Evolutionary conservation across 345 rosid species (phyloP).

Genomic region (Schrenkiella parvula): DNA sequence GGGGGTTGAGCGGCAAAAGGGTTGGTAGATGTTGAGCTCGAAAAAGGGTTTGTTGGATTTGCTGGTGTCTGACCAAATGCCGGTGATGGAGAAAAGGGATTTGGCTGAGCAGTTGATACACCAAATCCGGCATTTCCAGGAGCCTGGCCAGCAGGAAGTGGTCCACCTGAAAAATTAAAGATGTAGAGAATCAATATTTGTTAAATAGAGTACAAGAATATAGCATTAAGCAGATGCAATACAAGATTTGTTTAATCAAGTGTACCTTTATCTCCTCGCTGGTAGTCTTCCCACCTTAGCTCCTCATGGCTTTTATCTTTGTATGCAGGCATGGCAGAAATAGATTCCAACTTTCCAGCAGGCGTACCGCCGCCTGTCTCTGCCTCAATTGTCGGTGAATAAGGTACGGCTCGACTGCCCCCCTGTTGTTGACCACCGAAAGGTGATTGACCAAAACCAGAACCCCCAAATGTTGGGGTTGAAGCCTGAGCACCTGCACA

Average conservation of each 20-base stretch:
- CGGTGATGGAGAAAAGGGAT: constrained; percentile 55
- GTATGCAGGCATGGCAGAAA: constrained; percentile 85
- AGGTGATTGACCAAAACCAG: constrained; percentile 46
- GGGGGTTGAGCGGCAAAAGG: constrained; percentile 64
- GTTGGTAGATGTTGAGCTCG: constrained; percentile 45
- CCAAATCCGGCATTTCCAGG: constrained; percentile 56
- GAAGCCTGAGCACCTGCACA: constrained; percentile 65
- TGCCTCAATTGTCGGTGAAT: constrained; percentile 67
- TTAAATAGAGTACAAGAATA: not conserved
- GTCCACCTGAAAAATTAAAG: constrained; percentile 62
- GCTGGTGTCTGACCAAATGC: constrained; percentile 57
- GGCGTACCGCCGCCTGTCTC: constrained; percentile 58
- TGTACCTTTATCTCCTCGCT: constrained; percentile 93
- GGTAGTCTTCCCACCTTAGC: constrained; percentile 97
- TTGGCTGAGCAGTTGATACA: constrained; percentile 45
- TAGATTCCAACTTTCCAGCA: constrained; percentile 81
- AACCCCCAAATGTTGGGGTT: constrained; percentile 59
- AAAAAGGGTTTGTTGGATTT: constrained; percentile 46
- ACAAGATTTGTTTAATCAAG: not conserved
- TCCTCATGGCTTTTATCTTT: constrained; percentile 93
- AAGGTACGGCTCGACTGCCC: constrained; percentile 77
- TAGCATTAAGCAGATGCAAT: constrained; percentile 3
- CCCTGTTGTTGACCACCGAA: constrained; percentile 69
- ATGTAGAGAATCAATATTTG: not conserved
- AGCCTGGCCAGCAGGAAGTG: constrained; percentile 58